These are phyloP conservation scores for Endothia cerciana DNA, from an alignment of 2,329 filamentous ascomycete genomes.

Conservation along the genomic window DNA sequence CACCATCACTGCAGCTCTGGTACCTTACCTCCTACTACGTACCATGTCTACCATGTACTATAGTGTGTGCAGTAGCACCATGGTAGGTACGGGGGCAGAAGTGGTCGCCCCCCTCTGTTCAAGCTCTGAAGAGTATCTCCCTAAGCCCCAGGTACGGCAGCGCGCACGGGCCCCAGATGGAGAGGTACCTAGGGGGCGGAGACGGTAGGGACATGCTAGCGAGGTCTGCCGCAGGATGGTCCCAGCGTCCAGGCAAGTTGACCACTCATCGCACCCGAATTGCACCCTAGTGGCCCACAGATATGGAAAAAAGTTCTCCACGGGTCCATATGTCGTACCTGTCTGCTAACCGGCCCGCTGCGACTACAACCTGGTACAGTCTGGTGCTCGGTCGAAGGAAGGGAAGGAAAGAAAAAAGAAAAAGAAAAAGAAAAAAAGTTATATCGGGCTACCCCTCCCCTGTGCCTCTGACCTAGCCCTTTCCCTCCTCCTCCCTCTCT, in stretches of 20 bases:
- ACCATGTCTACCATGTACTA: no score
- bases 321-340: constrained; percentile 15
- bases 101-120: neutral
- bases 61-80: no score
- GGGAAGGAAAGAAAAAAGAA: constrained; percentile 22
- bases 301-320: constrained; percentile 24
- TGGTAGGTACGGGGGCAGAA: no score
- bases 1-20: neutral
- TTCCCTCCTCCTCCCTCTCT: constrained; percentile 33
- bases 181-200: neutral
- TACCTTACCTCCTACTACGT: neutral
- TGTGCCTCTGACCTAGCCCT: constrained; percentile 27
- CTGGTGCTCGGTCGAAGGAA: neutral
- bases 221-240: neutral
- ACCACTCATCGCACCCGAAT: constrained; percentile 17
- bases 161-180: neutral
- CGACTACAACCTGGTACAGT: neutral
- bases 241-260: neutral
- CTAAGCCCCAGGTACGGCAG: neutral
- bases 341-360: constrained; percentile 10
- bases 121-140: neutral
- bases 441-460: constrained; percentile 25
- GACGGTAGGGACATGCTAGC: neutral
- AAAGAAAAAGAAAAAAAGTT: constrained; percentile 24
- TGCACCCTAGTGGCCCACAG: constrained; percentile 7